Conservation (phyloP, 2,329 filamentous ascomycete species). For the Penicillium concentricum region DNA sequence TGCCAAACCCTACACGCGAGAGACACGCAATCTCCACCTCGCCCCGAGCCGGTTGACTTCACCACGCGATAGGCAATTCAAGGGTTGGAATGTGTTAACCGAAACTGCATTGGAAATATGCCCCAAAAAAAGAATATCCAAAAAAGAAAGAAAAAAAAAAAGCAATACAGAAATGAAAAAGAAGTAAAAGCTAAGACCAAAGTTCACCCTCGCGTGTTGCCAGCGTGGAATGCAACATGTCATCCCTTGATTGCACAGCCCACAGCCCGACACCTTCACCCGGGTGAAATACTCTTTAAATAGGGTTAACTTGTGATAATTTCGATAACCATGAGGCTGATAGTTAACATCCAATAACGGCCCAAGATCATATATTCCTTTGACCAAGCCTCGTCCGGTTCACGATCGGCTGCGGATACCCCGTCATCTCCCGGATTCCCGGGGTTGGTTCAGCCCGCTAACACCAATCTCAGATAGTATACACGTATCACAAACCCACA, state of each 20-base stretch:
- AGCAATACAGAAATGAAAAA: not conserved
- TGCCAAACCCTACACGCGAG: slow-evolving; percentile 12
- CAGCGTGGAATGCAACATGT: slow-evolving; percentile 24
- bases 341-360: not conserved
- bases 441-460: not conserved
- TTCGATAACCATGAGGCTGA: not conserved
- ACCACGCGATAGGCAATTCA: slow-evolving; percentile 11
- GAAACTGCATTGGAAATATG: slow-evolving; percentile 1
- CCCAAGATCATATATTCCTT: not conserved
- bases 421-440: not conserved
- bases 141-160: not conserved
- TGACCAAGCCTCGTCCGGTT: not conserved
- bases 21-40: slow-evolving; percentile 7
- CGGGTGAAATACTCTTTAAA: not conserved
- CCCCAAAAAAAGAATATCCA: not conserved
- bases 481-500: slow-evolving; percentile 1
- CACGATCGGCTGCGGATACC: not conserved
- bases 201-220: slow-evolving; percentile 14
- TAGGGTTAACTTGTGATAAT: not conserved
- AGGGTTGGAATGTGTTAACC: slow-evolving; percentile 13
- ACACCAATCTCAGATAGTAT: not conserved
- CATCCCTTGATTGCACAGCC: slow-evolving; percentile 29
- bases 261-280: not conserved
- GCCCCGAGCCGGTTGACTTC: slow-evolving; percentile 10
- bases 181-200: not conserved